Evolutionary conservation across 2,329 filamentous ascomycete species (phyloP), one percentile per base, ranked within the genome.

Genomic region (Metarhizium humberi): DNA sequence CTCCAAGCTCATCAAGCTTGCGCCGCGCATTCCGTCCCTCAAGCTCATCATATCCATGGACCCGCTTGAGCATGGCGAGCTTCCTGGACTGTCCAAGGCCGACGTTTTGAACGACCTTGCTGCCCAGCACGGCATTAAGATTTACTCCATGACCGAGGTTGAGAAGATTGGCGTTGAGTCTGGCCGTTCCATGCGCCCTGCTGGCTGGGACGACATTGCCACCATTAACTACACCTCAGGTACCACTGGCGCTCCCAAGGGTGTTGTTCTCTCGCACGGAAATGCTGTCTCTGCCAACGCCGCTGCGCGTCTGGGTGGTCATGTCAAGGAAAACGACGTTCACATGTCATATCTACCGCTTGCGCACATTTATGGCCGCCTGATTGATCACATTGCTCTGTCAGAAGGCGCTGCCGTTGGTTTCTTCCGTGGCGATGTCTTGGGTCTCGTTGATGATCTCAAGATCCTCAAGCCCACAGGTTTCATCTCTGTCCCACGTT

Each of bases 221-320:
- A 97, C 94, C 53, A 90, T 94, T 76, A 94, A 92, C 75, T 95
- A 94, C 74, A 95, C 90, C 3, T 92, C 88, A 6, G 90, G 90
- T 47, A 94, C 90, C 2, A 94, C 89, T 0, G 89, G 89, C 32
- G 78, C 85, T 62, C 89, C 89, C 58, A 94, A 95, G 73, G 89
- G 89, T 59, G 90, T 94, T 4, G 78, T 92, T 40, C 75, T 97
- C 62, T 92, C 87, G 2, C 94, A 99, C 67, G 76, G 76, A 56
- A 91, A 88, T 67, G 89, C 90, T 11, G 82, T 96, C 7, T 83
- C 91, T 13, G 90, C 85, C 43, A 79, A 87, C 47, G 77, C 84
- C 13, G 74, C 79, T 18, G 81, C 80, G 51, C 77, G 88, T 56
- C 71, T 81, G 42, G 76, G 82, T 56, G 75, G 74, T 13, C 74